phyloP scores from a whole-genome alignment of 2,329 filamentous ascomycete species.

The Penicillium glabrum region DNA sequence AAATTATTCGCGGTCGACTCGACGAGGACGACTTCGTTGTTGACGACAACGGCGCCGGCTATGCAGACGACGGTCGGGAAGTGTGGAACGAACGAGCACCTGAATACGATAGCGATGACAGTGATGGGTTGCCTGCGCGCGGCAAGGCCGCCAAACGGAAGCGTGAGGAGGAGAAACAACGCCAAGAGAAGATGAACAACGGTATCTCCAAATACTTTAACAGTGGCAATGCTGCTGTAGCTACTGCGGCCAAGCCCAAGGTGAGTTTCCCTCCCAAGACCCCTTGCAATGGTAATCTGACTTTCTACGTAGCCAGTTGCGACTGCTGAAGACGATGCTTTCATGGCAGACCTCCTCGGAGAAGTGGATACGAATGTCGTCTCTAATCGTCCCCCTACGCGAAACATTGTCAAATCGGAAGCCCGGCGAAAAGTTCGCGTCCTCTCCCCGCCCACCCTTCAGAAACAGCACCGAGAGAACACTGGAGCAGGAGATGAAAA shows the following conservation, averaged over 20 bases:
- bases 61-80: conserved; percentile 91
- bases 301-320: conserved; percentile 57
- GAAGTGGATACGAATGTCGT: conserved; percentile 81
- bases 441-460: conserved; percentile 68
- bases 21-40: conserved; percentile 98
- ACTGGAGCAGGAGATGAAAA: conserved; percentile 45
- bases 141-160: conserved; percentile 75
- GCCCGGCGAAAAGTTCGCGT: conserved; percentile 77
- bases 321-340: conserved; percentile 85
- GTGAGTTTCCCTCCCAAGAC: conserved; percentile 44
- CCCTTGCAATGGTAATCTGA: background rate
- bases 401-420: conserved; percentile 69
- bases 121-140: conserved; percentile 66
- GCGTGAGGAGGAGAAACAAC: conserved; percentile 81
- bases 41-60: conserved; percentile 95
- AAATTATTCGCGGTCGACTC: conserved; percentile 82
- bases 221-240: conserved; percentile 60
- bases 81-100: conserved; percentile 78
- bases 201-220: conserved; percentile 95
- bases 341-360: conserved; percentile 78
- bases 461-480: conserved; percentile 56
- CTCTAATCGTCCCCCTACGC: conserved; percentile 53
- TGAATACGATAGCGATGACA: conserved; percentile 59
- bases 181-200: conserved; percentile 82
- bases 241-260: conserved; percentile 72